phyloP scores from a whole-genome alignment of 352 stramenopile genomes.

The Pythium volutum region DNA sequence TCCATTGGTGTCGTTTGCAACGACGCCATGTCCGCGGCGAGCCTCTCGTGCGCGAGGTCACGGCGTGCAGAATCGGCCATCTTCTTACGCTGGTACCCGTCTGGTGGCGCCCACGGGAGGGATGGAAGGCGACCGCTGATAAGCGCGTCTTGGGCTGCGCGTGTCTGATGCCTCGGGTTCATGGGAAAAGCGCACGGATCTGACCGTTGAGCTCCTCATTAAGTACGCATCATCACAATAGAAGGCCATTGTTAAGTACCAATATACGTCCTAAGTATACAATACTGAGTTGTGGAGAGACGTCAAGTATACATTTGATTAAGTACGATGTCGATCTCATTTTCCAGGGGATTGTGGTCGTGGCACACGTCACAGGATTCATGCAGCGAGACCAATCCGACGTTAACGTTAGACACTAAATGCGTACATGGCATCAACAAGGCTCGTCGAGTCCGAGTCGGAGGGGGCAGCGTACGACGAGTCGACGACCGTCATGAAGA shows the following conservation, averaged over 20 bases:
- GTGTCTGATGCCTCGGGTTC: conserved; percentile 18
- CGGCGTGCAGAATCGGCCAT: neutral
- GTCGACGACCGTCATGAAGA: conserved; percentile 21
- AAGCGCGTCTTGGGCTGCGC: neutral
- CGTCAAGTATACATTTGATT: neutral
- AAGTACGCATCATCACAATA: neutral
- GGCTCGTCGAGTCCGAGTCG: neutral
- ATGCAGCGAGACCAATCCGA: too few species aligned
- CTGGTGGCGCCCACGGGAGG: neutral
- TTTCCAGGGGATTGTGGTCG: neutral
- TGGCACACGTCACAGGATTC: conserved; percentile 15
- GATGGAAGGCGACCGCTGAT: neutral
- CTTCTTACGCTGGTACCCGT: neutral
- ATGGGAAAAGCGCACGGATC: neutral
- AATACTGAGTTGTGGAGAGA: neutral
- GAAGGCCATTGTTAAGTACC: neutral
- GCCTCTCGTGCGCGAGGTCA: neutral
- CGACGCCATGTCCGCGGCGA: neutral
- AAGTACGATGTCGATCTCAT: neutral
- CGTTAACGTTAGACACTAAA: neutral
- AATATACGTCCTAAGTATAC: neutral
- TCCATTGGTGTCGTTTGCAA: neutral
- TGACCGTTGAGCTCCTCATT: conserved; percentile 1
- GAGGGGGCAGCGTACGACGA: neutral
- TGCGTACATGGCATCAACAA: neutral